A percentile compares a stretch with the other conserved stretches of the same genome.
Conservation (phyloP, 2,329 filamentous ascomycete species). For the Cryphonectria japonica region DNA sequence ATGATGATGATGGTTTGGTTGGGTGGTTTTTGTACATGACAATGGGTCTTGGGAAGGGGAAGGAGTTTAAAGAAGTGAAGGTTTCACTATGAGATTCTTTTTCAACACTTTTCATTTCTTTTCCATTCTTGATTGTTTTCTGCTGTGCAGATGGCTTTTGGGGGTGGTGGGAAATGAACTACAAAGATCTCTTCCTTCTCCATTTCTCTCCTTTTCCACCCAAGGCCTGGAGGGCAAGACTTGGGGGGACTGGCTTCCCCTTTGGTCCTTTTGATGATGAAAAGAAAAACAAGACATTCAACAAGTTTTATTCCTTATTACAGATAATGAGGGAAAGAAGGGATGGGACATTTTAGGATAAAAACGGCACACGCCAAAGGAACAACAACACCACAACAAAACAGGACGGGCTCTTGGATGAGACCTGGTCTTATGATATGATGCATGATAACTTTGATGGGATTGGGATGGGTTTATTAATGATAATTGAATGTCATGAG, state of each 20-base stretch:
- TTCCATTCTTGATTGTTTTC: background rate
- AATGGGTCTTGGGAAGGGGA: background rate
- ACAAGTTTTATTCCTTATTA: background rate
- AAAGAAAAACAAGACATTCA: background rate
- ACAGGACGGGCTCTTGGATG: conserved; percentile 1
- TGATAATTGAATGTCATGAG: conserved; percentile 17
- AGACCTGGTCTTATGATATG: background rate
- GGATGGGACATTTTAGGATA: too few relatives aligned
- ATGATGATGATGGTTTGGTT: background rate
- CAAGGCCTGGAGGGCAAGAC: background rate
- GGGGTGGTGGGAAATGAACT: background rate
- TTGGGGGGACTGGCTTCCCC: conserved; percentile 1
- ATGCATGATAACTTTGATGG: background rate
- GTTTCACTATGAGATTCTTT: background rate
- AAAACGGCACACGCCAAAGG: conserved; percentile 1
- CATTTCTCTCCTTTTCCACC: background rate
- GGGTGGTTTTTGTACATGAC: background rate
- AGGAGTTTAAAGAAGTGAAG: background rate
- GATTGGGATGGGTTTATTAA: background rate
- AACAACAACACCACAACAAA: background rate
- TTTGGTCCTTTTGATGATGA: background rate
- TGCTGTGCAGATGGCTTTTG: background rate
- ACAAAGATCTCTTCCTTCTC: background rate
- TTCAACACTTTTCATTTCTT: background rate
- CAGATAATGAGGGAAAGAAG: background rate